These are phyloP conservation scores for Phlebiopsis flavidoalba DNA, from an alignment of 768 basidiomycete species.

Conservation along the genomic window DNA sequence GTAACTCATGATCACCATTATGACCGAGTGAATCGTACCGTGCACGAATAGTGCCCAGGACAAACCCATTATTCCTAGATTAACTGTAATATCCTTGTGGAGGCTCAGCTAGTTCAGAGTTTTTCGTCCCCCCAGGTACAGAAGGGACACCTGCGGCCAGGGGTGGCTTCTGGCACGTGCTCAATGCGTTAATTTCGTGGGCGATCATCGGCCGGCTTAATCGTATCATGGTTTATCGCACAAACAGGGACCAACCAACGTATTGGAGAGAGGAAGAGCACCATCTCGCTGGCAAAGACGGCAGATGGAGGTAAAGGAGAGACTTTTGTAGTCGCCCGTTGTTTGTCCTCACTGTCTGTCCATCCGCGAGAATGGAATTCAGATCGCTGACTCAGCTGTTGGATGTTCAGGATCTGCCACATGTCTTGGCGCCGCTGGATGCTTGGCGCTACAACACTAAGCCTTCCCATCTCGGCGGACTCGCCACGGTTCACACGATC, in stretches of 20 bases:
- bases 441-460: neutral
- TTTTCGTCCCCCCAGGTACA: too few species aligned
- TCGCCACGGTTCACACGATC: too few species aligned
- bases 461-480: neutral
- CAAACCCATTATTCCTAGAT: constrained; percentile 37
- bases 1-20: too few species aligned
- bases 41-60: constrained; percentile 72
- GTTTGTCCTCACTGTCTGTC: neutral
- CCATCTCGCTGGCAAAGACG: constrained; percentile 25
- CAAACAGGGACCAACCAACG: too few species aligned
- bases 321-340: constrained; percentile 2
- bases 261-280: constrained; percentile 18
- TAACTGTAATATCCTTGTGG: constrained; percentile 60
- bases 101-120: constrained; percentile 40
- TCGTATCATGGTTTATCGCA: too few species aligned
- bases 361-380: neutral
- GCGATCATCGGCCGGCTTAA: too few species aligned
- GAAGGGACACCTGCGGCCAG: constrained; percentile 16
- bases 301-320: constrained; percentile 7
- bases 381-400: neutral
- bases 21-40: constrained; percentile 45
- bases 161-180: too few species aligned
- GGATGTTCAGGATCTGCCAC: neutral
- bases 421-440: too few species aligned
- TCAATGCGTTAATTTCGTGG: too few species aligned